phyloP scores from a whole-genome alignment of 1,284 basidiomycete genomes.

The Exobasidium rhododendri region DNA sequence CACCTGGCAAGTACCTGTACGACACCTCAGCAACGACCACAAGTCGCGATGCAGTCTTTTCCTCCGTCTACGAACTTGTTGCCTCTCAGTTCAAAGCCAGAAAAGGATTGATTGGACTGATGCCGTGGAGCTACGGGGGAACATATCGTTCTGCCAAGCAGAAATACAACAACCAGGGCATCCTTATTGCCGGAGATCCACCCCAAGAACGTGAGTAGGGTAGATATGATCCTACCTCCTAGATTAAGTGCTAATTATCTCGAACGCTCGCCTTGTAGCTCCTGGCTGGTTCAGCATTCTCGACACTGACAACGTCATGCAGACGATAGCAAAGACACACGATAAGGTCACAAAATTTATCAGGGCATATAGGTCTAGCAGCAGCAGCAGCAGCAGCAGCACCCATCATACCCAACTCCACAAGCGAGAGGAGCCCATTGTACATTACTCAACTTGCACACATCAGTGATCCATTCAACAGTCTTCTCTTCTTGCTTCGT shows the following conservation, averaged over 20 bases:
- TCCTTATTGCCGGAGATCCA: constrained; percentile 28
- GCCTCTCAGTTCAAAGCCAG: constrained; percentile 19
- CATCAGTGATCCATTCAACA: too few relatives aligned
- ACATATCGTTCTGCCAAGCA: constrained; percentile 30
- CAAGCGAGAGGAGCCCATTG: too few relatives aligned
- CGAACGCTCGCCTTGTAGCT: constrained; percentile 16
- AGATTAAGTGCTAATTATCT: constrained; percentile 4
- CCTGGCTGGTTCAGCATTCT: constrained; percentile 40
- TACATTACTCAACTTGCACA: too few relatives aligned
- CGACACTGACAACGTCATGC: constrained; percentile 19
- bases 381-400: too few relatives aligned
- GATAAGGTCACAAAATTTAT: too few relatives aligned
- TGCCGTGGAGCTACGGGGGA: constrained; percentile 38
- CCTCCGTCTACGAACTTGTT: constrained; percentile 22
- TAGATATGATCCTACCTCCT: not conserved
- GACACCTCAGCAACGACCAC: constrained; percentile 24
- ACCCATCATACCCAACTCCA: too few relatives aligned
- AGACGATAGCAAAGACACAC: not conserved
- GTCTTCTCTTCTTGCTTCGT: too few relatives aligned
- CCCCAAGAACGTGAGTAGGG: constrained; percentile 16
- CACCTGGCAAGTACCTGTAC: constrained; percentile 10
- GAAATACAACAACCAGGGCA: constrained; percentile 22
- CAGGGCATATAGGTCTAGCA: too few relatives aligned
- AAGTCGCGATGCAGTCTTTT: constrained; percentile 31
- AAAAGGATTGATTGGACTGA: constrained; percentile 16